Evolutionary conservation across 257 asterid genomes (phyloP).

Genomic region (Solanum bulbocastanum): DNA sequence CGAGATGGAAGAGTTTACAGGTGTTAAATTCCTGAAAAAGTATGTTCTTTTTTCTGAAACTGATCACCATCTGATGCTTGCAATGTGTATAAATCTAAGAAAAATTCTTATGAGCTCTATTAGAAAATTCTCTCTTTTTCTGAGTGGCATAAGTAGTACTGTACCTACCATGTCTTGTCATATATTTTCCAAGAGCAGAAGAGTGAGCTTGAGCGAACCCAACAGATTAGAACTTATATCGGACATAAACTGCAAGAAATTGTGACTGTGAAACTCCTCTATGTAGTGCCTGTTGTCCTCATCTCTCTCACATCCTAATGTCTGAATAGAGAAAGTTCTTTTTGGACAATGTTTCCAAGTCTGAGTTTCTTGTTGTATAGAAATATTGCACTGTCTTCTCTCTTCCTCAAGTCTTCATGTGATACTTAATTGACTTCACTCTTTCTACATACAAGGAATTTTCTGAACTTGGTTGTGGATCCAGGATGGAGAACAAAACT

Average conservation of each 20-base stretch:
- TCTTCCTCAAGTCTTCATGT: background rate
- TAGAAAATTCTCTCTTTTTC: background rate
- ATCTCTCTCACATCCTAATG: background rate
- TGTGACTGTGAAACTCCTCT: background rate
- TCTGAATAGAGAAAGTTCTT: background rate
- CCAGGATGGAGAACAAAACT: constrained; percentile 80
- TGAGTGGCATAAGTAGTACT: background rate
- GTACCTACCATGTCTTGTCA: background rate
- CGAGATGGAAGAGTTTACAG: constrained; percentile 61
- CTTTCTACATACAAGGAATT: background rate
- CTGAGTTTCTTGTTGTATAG: background rate
- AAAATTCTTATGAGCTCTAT: background rate
- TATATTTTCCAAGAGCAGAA: background rate
- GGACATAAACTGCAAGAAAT: background rate
- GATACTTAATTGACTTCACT: background rate
- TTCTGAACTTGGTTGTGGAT: constrained; percentile 5
- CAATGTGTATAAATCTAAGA: background rate
- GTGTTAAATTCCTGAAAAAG: constrained; percentile 60
- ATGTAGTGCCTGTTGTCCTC: background rate
- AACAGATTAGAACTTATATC: background rate
- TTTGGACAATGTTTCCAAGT: background rate
- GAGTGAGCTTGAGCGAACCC: background rate
- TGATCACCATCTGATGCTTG: background rate
- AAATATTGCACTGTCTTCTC: background rate
- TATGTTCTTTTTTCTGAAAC: constrained; percentile 1